Conservation (phyloP, 75 land plant species). For the Isoetes taiwanensis region DNA sequence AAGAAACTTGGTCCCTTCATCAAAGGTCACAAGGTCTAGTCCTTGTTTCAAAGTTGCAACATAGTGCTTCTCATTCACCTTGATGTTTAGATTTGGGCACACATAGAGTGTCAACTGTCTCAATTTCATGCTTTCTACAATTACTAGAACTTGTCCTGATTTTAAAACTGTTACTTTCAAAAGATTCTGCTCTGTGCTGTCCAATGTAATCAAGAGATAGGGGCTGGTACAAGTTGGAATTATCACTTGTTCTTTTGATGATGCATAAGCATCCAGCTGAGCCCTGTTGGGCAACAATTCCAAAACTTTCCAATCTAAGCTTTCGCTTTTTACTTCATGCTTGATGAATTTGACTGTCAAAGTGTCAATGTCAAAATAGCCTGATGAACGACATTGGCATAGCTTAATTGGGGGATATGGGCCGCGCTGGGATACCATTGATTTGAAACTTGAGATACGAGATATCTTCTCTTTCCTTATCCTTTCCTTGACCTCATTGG, state of each 20-base stretch:
- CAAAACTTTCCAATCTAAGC: too few relatives aligned
- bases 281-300: too few relatives aligned
- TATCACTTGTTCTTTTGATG: constrained; percentile 2
- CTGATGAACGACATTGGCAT: too few relatives aligned
- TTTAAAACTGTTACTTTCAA: constrained; percentile 10
- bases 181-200: neutral
- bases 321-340: too few relatives aligned
- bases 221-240: neutral
- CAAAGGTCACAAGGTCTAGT: constrained; percentile 14
- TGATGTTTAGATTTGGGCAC: constrained; percentile 1
- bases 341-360: too few relatives aligned
- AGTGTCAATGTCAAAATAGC: too few relatives aligned
- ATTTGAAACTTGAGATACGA: too few relatives aligned
- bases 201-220: neutral
- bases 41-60: constrained; percentile 8
- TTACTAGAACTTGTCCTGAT: constrained; percentile 14
- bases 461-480: too few relatives aligned
- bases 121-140: neutral
- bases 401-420: too few relatives aligned
- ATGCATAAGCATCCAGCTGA: neutral
- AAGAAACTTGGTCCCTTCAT: constrained; percentile 11
- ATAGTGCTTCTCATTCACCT: neutral
- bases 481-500: too few relatives aligned
- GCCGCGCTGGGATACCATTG: too few relatives aligned
- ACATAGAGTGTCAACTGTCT: constrained; percentile 7